Base-by-base conservation (phyloP, 768 basidiomycete species). In the Russula brevipes region DNA sequence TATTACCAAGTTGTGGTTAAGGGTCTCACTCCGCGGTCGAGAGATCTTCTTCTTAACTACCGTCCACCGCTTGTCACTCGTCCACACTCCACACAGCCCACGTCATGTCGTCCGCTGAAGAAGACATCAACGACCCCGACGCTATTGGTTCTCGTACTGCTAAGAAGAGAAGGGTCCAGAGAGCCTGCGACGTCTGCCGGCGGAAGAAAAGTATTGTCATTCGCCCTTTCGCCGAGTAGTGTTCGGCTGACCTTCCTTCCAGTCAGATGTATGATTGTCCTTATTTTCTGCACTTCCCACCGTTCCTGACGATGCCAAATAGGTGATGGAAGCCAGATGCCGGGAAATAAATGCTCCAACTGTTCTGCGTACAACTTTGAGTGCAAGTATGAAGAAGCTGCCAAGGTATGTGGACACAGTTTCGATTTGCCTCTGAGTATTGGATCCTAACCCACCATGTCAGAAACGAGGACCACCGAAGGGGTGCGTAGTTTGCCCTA, bases 141-240 rank as follows among this genome's bases (percentile, higher is more conserved):
- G 68, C 64, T 11, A 68, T 70, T 52, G 17, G 63, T 56, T 2
- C 69, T 5, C 78, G 76, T 4, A 76, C 75, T 19, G 72, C 73
- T 19, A 91, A 91, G 78, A 89, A 88, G 72, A 75, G 89, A 44
- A 79, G 84, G 65, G 81, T 91, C 36, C 87, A 89, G 73, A 76
- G 90, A 35, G 90, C 90, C 7, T 94, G 91, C 70, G 91, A 93
- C 70, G 81, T 85, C 0, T 94, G 91, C 71, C 79, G 91, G 42
- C 78, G 89, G 61, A 93, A 92, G 79, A 94, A 94, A 76, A 85
- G 89, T 87, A 61, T 65, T 82, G 74, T 36, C 16, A 11, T 24
- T 7, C 70, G 71, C 61, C n/a, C 24, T 31, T 59, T 50, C 55
- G 19, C 50, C 24, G 45, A 54, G 14, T 44, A 51, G 9, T n/a